Base-by-base conservation (phyloP, 2,329 filamentous ascomycete species). In the Xenoacremonium recifei region DNA sequence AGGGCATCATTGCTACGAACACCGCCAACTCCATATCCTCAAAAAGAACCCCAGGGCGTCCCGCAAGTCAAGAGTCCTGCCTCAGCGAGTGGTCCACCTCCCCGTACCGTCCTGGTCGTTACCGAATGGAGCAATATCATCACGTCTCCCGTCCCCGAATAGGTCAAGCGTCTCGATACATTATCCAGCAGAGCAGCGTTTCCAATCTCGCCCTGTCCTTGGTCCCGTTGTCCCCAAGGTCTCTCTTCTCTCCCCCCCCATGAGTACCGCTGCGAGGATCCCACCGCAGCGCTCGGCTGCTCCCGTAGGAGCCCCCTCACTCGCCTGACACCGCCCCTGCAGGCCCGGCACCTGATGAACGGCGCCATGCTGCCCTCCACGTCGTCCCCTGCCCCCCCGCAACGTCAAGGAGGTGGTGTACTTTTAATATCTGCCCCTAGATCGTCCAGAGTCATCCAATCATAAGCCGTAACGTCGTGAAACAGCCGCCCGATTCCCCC, bases 391-490 rank as follows among this genome's bases (percentile, higher is more conserved):
- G 40, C 39, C 52, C n/a, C 54, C 50, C 57, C 55, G 45, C 56
- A 55, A 50, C 44, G 41, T 48, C 43, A 51, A 48, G 58, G 50
- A 60, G 64, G 64, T 68, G 69, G 69, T 66, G 69, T 75, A 69
- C 67, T 68, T 72, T 69, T 70, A 65, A 57, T 54, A 51, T 46
- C 55, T 55, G 53, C 61, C 54, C 51, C 53, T 54, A 62, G 58
- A 58, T 59, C 56, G 49, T 59, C 59, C 49, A 44, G 40, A 37
- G 39, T 54, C 54, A 54, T 68, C 75, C 76, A 79, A 79, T 79
- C 75, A 79, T 73, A 67, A 68, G 55, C 71, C 73, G 64, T 75
- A 66, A 67, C 53, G 59, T 68, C 67, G 63, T 73, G 64, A 68
- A 70, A 70, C 62, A 65, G 53, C 59, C 62, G 58, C 62, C 62